A percentile compares a stretch with the other conserved stretches of the same genome.
Conservation (phyloP, 164 flowering plant genomes). For the Taxillus chinensis region DNA sequence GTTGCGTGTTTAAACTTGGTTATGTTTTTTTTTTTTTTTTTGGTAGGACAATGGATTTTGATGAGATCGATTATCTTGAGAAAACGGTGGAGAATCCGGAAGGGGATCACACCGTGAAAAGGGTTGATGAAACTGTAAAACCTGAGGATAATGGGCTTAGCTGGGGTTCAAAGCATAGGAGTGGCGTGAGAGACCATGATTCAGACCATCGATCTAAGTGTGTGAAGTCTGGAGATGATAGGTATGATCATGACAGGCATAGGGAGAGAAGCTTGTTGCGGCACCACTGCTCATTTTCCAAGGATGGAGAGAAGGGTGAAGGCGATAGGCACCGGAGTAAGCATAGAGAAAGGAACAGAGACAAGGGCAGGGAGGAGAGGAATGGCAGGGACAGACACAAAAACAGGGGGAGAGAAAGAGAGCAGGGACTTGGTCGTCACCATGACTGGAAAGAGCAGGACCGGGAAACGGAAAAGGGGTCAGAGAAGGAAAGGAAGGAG, state of each 20-base stretch:
- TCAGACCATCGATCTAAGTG: constrained; percentile 29
- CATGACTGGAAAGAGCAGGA: no score
- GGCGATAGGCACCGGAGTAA: constrained; percentile 43
- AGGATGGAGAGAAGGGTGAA: constrained; percentile 41
- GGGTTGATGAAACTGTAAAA: constrained; percentile 27
- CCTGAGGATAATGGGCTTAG: constrained; percentile 29
- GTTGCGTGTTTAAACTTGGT: no score
- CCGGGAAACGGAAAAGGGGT: constrained; percentile 16
- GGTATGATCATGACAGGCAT: constrained; percentile 29
- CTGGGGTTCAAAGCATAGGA: constrained; percentile 39
- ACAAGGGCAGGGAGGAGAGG: constrained; percentile 23
- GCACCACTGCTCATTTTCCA: constrained; percentile 31
- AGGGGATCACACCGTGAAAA: constrained; percentile 30
- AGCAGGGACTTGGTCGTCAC: constrained; percentile 15
- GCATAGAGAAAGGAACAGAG: constrained; percentile 30
- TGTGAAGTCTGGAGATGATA: constrained; percentile 36
- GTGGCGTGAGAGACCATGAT: constrained; percentile 30
- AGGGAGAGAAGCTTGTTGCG: constrained; percentile 34
- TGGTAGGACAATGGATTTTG: no score
- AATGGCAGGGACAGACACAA: constrained; percentile 33
- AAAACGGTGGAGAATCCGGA: constrained; percentile 56
- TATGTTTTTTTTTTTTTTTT: no score
- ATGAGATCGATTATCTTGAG: constrained; percentile 77
- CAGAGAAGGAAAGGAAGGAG: no score
- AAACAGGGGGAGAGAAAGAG: constrained; percentile 29